Conservation (phyloP, 2,329 filamentous ascomycete species). For the Trichophyton rubrum region DNA sequence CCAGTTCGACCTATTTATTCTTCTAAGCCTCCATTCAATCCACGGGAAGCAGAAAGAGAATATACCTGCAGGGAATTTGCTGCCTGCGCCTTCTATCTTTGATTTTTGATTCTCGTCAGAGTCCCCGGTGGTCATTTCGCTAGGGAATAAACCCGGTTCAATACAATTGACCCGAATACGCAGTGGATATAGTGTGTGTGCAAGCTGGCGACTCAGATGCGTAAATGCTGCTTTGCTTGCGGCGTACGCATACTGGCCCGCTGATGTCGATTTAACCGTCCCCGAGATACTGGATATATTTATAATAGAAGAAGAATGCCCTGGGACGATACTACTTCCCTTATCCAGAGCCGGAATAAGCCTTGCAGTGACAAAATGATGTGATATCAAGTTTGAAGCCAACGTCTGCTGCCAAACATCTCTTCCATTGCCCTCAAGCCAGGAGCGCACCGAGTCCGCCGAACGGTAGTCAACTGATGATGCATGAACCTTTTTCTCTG, state of each 20-base stretch:
- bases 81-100: conserved; percentile 39
- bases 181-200: conserved; percentile 41
- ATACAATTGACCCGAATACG: conserved; percentile 48
- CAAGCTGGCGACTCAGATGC: conserved; percentile 45
- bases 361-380: conserved; percentile 43
- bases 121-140: conserved; percentile 45
- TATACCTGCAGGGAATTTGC: conserved; percentile 36
- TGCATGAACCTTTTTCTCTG: conserved; percentile 38
- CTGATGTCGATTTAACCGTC: conserved; percentile 38
- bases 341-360: conserved; percentile 44
- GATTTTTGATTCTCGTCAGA: conserved; percentile 44
- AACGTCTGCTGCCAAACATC: conserved; percentile 6
- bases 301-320: conserved; percentile 40
- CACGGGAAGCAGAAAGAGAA: background rate
- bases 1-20: conserved; percentile 32
- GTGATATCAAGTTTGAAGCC: conserved; percentile 10
- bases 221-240: conserved; percentile 38
- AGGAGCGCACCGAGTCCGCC: conserved; percentile 10
- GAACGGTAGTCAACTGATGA: conserved; percentile 12
- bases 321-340: conserved; percentile 33
- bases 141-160: conserved; percentile 46
- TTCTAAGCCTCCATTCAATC: background rate
- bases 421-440: conserved; percentile 3
- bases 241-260: conserved; percentile 43
- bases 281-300: conserved; percentile 44